Evolutionary conservation across 2,329 filamentous ascomycete genomes (phyloP).

Genomic region (Metarhizium anisopliae): DNA sequence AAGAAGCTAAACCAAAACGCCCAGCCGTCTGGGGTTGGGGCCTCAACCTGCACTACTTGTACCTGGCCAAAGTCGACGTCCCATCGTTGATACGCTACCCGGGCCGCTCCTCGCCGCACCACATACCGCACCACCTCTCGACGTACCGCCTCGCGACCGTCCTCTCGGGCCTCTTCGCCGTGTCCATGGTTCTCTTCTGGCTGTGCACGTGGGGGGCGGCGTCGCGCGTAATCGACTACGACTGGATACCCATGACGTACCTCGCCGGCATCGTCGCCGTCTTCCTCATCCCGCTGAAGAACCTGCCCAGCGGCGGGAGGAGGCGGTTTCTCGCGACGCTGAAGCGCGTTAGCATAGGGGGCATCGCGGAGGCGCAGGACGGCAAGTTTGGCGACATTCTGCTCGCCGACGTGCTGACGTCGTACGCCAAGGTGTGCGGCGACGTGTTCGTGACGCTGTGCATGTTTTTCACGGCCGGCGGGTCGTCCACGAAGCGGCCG

Average conservation of each 20-base stretch:
- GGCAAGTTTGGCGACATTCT: conserved; percentile 93
- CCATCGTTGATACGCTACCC: conserved; percentile 82
- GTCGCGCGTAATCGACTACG: conserved; percentile 63
- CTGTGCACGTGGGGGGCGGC: conserved; percentile 61
- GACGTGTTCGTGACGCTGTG: conserved; percentile 84
- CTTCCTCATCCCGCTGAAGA: conserved; percentile 64
- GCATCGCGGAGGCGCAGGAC: conserved; percentile 75
- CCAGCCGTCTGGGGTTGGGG: conserved; percentile 95
- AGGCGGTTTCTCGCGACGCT: conserved; percentile 67
- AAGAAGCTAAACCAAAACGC: not conserved
- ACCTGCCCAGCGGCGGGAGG: conserved; percentile 60
- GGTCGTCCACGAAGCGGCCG: conserved; percentile 69
- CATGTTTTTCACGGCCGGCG: conserved; percentile 72
- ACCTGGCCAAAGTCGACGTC: conserved; percentile 74
- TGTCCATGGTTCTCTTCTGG: conserved; percentile 80
- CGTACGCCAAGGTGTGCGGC: conserved; percentile 84
- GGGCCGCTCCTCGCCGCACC: conserved; percentile 57
- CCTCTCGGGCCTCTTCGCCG: conserved; percentile 59
- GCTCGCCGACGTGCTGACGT: conserved; percentile 87
- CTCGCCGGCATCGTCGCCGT: conserved; percentile 63
- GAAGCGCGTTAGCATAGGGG: conserved; percentile 71
- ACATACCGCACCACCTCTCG: conserved; percentile 68
- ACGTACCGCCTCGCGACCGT: conserved; percentile 78
- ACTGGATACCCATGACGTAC: conserved; percentile 80
- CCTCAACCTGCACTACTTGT: conserved; percentile 80